Evolutionary conservation across 116 monocot species (phyloP).

Genomic region (Posidonia oceanica): DNA sequence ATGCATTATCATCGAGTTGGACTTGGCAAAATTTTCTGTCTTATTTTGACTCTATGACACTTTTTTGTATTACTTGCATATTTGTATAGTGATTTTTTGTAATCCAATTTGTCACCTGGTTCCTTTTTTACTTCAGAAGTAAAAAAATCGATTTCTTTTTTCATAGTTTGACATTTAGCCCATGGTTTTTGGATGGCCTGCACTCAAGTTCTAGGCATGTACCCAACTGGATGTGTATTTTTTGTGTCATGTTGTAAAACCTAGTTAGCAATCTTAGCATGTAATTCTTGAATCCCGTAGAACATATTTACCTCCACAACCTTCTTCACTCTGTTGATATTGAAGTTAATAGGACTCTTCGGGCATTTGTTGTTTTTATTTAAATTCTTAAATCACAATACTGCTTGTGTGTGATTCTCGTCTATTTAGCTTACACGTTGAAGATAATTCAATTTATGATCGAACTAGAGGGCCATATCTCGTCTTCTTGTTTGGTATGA

Average conservation of each 20-base stretch:
- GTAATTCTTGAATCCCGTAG: no score
- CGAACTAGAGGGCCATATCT: no score
- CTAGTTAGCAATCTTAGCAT: not conserved
- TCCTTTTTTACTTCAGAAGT: not conserved
- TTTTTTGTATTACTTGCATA: not conserved
- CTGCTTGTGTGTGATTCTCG: no score
- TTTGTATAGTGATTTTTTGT: not conserved
- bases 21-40: not conserved
- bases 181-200: constrained; percentile 3
- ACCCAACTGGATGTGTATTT: not conserved
- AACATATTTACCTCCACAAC: no score
- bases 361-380: no score
- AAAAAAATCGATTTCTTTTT: not conserved
- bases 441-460: no score
- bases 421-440: no score
- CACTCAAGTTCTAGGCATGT: not conserved
- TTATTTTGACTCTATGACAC: not conserved
- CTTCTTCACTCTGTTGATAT: no score
- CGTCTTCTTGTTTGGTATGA: not conserved
- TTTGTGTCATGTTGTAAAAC: not conserved
- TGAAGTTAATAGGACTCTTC: no score
- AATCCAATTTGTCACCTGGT: not conserved
- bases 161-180: not conserved
- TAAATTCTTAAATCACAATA: no score
- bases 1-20: not conserved